Base-by-base conservation (phyloP, 495 filamentous ascomycete species). In the Achaetomiella virescens region DNA sequence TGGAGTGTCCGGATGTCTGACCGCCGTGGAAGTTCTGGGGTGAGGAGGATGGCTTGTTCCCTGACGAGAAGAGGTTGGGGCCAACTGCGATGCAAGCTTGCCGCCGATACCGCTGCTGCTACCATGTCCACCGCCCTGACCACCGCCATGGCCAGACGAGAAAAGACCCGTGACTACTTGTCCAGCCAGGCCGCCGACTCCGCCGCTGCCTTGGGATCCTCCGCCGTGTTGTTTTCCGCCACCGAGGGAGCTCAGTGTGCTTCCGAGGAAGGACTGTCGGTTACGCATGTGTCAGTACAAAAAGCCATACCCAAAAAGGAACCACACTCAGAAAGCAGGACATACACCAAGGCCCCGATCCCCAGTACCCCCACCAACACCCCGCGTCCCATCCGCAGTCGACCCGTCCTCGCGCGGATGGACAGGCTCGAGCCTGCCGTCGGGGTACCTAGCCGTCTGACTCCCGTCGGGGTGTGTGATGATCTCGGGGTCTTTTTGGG, bases 391-490 rank as follows among this genome's bases (percentile, higher is more conserved):
- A 10, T 20, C 36, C 2, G 8, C 61, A 9, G 45, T 11, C 18
- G 37, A 27, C 2, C 52, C 57, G 22, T 69, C 68, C 38, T 69
- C 69, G 5, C 72, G 45, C 0, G 70, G 69, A 35, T 71, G 38
- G 22, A 78, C 62, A 10, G 77, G 78, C 62, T 80, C 77, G 62
- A 79, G 66, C 21, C 67, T 65, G 22, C 79, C 79, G 58, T 81
- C 77, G 14, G 77, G 64, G 53, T 77, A 67, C 47, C 74, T 70
- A 24, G 75, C 66, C 21, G 73, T 80, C 60, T 76, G 75, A 46
- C 66, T 73, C 22, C 79, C 79, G 62, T 81, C 79, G 11, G 74
- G 71, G 56, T 81, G 76, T 22, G 72, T 75, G 57, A 80, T 78
- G 54, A 81, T 66, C 65, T 80, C 67, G 31, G 62, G 63, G 42